phyloP scores from a whole-genome alignment of 768 basidiomycete genomes.

The Sporobolomyces phaffii region DNA sequence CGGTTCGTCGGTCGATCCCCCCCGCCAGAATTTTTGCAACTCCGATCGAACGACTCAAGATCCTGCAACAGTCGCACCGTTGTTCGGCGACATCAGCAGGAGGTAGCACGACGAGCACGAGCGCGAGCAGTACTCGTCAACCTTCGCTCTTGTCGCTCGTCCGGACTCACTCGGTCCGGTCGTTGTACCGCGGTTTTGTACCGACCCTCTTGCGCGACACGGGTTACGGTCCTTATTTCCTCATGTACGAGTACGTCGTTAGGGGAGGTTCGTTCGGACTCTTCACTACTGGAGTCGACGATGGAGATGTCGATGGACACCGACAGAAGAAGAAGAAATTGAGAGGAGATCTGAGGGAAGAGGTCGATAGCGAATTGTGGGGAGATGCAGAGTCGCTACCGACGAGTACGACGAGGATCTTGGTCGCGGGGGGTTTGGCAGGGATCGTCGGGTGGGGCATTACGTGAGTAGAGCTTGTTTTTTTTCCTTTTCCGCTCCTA shows the following conservation, averaged over 20 bases:
- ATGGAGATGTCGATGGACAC: too few relatives aligned
- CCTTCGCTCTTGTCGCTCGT: constrained; percentile 18
- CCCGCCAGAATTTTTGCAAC: constrained; percentile 62
- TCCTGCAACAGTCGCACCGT: constrained; percentile 61
- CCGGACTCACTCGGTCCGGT: background rate
- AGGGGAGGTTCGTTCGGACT: constrained; percentile 28
- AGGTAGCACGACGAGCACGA: too few relatives aligned
- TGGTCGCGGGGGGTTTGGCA: constrained; percentile 35
- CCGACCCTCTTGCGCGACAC: constrained; percentile 70
- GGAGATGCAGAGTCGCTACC: background rate
- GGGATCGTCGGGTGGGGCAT: constrained; percentile 61
- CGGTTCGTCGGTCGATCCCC: background rate
- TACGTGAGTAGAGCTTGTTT: constrained; percentile 51
- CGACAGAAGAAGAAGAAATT: too few relatives aligned
- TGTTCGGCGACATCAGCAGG: background rate
- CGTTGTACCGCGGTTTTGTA: constrained; percentile 66
- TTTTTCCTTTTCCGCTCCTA: background rate
- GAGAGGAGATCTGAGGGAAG: constrained; percentile 30
- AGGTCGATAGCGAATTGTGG: constrained; percentile 26
- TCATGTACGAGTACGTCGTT: constrained; percentile 50
- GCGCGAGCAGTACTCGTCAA: background rate
- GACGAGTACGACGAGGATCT: constrained; percentile 6
- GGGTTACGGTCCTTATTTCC: constrained; percentile 82
- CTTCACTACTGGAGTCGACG: background rate
- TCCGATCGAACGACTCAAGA: constrained; percentile 82